Evolutionary conservation across 257 asterid species (phyloP).

Genomic region (Echium plantagineum): DNA sequence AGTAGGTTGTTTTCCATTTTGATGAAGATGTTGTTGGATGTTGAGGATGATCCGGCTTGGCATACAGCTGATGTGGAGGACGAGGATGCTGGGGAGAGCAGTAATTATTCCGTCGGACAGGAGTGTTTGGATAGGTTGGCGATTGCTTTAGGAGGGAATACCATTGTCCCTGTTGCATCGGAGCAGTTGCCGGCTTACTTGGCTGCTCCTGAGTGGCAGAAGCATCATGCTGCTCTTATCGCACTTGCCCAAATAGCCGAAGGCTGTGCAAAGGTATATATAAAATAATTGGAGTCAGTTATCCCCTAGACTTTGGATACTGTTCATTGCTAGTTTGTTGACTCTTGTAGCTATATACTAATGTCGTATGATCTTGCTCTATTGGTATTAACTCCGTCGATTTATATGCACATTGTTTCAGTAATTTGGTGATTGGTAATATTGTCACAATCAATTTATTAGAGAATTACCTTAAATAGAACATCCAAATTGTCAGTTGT

Average conservation of each 20-base stretch:
- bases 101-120: slow-evolving; percentile 86
- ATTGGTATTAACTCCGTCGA: background rate
- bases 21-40: slow-evolving; percentile 80
- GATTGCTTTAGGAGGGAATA: slow-evolving; percentile 81
- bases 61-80: slow-evolving; percentile 74
- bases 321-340: background rate
- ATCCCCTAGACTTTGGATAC: background rate
- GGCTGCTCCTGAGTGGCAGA: slow-evolving; percentile 90
- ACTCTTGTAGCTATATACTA: background rate
- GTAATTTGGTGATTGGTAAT: background rate
- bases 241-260: slow-evolving; percentile 98
- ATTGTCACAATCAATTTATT: background rate
- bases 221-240: slow-evolving; percentile 84
- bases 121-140: slow-evolving; percentile 91
- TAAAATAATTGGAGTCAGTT: background rate
- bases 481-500: background rate
- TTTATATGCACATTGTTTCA: background rate
- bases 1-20: slow-evolving; percentile 63
- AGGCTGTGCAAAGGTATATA: slow-evolving; percentile 84
- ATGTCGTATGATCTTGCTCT: too few species aligned
- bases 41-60: slow-evolving; percentile 92
- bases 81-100: slow-evolving; percentile 95
- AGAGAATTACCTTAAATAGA: background rate
- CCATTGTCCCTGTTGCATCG: slow-evolving; percentile 90
- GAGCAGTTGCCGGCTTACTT: slow-evolving; percentile 70